Evolutionary conservation across 768 basidiomycete species (phyloP).

Genomic region (Plicaturopsis crispa): DNA sequence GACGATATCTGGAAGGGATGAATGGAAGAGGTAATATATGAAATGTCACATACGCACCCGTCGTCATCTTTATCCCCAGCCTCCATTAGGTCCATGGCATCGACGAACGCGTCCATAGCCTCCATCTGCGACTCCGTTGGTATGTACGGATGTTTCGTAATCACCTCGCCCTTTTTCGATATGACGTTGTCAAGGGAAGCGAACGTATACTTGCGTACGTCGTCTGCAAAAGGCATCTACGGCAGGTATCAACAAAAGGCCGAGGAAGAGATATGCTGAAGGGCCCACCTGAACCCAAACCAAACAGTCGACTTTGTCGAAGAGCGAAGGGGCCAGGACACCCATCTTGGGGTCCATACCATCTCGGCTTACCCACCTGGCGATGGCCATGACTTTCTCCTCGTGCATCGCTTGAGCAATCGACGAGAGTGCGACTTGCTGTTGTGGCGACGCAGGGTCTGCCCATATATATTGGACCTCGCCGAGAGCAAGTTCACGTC

Average conservation of each 20-base stretch:
- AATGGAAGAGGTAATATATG: neutral
- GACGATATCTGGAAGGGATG: slow-evolving; percentile 36
- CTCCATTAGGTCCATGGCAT: slow-evolving; percentile 80
- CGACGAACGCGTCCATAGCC: slow-evolving; percentile 85
- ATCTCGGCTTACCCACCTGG: slow-evolving; percentile 73
- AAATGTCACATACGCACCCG: slow-evolving; percentile 41
- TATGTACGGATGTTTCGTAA: slow-evolving; percentile 74
- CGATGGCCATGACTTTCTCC: slow-evolving; percentile 65
- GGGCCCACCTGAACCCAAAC: slow-evolving; percentile 74
- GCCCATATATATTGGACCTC: slow-evolving; percentile 86
- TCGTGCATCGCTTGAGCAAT: slow-evolving; percentile 72
- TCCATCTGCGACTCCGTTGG: slow-evolving; percentile 71
- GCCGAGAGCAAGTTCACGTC: slow-evolving; percentile 74
- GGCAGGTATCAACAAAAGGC: neutral
- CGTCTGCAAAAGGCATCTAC: slow-evolving; percentile 94
- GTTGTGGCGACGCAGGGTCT: slow-evolving; percentile 51
- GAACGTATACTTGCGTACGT: slow-evolving; percentile 83
- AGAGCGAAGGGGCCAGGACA: slow-evolving; percentile 53
- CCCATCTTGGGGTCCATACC: slow-evolving; percentile 83
- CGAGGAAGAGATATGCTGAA: neutral
- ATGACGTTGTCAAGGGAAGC: slow-evolving; percentile 68
- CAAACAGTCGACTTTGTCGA: slow-evolving; percentile 69
- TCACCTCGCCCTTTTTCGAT: slow-evolving; percentile 64
- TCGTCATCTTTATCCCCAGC: slow-evolving; percentile 71
- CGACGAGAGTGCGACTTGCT: slow-evolving; percentile 83